These are phyloP conservation scores for Prunus fruticosa DNA, from an alignment of 306 rosid species.

Conservation along the genomic window DNA sequence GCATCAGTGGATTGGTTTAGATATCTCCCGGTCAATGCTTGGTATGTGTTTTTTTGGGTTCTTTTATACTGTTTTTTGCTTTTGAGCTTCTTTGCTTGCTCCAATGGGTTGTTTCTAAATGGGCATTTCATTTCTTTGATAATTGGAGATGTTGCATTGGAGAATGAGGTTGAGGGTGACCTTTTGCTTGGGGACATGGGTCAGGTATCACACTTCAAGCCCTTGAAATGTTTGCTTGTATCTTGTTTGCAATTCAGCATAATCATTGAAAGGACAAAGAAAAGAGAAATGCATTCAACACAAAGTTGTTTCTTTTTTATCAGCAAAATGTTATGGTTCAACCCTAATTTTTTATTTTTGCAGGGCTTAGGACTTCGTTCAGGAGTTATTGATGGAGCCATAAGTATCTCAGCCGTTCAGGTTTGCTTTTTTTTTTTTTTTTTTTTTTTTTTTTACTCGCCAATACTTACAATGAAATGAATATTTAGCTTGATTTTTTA, in stretches of 20 bases:
- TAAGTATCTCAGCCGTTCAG: conserved; percentile 95
- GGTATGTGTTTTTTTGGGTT: conserved; percentile 38
- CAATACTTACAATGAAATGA: not conserved
- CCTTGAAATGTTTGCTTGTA: not conserved
- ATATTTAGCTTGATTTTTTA: not conserved
- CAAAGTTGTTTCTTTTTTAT: not conserved
- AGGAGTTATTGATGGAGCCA: conserved; percentile 88
- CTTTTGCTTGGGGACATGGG: conserved; percentile 94
- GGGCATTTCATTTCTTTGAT: not conserved
- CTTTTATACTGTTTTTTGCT: not conserved
- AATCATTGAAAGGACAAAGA: not conserved
- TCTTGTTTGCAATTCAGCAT: not conserved
- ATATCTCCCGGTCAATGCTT: conserved; percentile 93
- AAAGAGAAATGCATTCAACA: not conserved
- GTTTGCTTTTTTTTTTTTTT: conserved; percentile 27
- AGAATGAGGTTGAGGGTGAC: conserved; percentile 91
- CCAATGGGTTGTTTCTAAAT: not conserved
- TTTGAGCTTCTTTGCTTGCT: not conserved
- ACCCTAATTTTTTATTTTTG: conserved; percentile 7
- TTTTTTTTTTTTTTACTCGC: not conserved
- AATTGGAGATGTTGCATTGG: conserved; percentile 65
- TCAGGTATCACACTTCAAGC: conserved; percentile 47
- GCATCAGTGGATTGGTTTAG: conserved; percentile 93
- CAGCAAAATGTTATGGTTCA: not conserved
- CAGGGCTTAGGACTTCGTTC: conserved; percentile 95